Percentiles rank a stretch among this genome's conserved stretches.
Evolutionary conservation across 768 basidiomycete species (phyloP).

Genomic region (Asterophora parasitica): DNA sequence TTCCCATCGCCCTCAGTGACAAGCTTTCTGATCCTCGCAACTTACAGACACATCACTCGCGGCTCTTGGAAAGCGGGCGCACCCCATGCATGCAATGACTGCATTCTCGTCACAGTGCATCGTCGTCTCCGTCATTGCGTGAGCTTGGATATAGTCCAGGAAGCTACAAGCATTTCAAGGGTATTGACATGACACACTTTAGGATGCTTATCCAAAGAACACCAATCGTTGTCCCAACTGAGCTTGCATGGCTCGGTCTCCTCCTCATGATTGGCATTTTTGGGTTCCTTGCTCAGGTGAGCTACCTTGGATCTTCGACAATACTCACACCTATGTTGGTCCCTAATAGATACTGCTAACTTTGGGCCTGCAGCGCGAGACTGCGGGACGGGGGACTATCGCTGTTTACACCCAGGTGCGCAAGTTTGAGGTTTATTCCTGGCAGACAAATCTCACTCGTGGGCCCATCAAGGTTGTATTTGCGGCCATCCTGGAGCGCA

Average conservation of each 20-base stretch:
- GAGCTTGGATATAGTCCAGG: not conserved
- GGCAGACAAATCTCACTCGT: not conserved
- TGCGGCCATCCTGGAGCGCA: constrained; percentile 56
- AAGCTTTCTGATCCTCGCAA: not conserved
- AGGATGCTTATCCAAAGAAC: constrained; percentile 42
- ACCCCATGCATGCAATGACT: constrained; percentile 65
- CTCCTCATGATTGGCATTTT: constrained; percentile 48
- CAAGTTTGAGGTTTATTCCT: not conserved
- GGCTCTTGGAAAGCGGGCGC: constrained; percentile 71
- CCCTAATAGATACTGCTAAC: constrained; percentile 43
- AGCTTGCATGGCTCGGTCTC: constrained; percentile 39
- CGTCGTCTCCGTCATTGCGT: constrained; percentile 28
- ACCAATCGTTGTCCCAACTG: constrained; percentile 42
- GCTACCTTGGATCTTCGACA: not conserved
- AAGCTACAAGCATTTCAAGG: no score
- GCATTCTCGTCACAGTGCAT: constrained; percentile 63
- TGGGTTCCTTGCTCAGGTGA: constrained; percentile 53
- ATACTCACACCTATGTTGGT: not conserved
- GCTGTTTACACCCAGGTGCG: constrained; percentile 42
- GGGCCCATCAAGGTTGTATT: constrained; percentile 51
- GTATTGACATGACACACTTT: not conserved
- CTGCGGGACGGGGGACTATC: constrained; percentile 49
- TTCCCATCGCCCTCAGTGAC: not conserved
- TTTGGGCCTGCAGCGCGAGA: constrained; percentile 46
- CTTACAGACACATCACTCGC: constrained; percentile 28